phyloP scores from a whole-genome alignment of 768 basidiomycete species.

The Pleurotus citrinopileatus region DNA sequence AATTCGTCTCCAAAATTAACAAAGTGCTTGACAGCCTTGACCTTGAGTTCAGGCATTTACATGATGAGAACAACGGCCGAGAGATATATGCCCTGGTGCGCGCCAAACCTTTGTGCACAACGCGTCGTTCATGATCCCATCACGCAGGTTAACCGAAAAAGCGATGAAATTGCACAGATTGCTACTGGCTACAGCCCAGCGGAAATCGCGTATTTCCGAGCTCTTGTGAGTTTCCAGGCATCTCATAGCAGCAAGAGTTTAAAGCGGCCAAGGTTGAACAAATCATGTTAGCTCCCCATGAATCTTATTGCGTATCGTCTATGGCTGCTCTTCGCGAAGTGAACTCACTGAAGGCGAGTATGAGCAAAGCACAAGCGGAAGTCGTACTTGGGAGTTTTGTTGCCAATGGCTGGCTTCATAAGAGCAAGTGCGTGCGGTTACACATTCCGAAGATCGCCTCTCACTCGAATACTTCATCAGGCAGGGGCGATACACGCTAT shows the following conservation, averaged over 20 bases:
- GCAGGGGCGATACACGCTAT: constrained; percentile 71
- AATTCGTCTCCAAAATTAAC: constrained; percentile 61
- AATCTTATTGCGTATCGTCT: constrained; percentile 75
- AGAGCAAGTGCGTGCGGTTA: constrained; percentile 62
- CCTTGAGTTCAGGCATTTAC: constrained; percentile 63
- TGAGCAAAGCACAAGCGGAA: constrained; percentile 78
- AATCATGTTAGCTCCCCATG: constrained; percentile 78
- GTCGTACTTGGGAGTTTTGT: constrained; percentile 74
- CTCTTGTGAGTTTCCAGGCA: constrained; percentile 50
- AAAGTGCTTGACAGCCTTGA: constrained; percentile 62
- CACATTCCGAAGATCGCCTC: not conserved
- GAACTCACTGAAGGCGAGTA: constrained; percentile 52
- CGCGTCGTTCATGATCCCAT: not conserved
- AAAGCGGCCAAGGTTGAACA: constrained; percentile 93
- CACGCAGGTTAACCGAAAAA: constrained; percentile 71
- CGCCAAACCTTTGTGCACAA: constrained; percentile 10
- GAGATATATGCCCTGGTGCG: constrained; percentile 71
- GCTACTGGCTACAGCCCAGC: constrained; percentile 78
- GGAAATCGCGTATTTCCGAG: constrained; percentile 86
- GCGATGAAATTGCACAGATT: constrained; percentile 79
- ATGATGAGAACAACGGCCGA: constrained; percentile 62
- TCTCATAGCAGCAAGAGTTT: too few relatives aligned
- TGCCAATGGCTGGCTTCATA: constrained; percentile 74
- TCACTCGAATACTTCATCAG: constrained; percentile 27
- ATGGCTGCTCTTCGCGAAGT: constrained; percentile 75